Conservation (phyloP, 2,329 filamentous ascomycete genomes). For the Xylariaceae sp. region DNA sequence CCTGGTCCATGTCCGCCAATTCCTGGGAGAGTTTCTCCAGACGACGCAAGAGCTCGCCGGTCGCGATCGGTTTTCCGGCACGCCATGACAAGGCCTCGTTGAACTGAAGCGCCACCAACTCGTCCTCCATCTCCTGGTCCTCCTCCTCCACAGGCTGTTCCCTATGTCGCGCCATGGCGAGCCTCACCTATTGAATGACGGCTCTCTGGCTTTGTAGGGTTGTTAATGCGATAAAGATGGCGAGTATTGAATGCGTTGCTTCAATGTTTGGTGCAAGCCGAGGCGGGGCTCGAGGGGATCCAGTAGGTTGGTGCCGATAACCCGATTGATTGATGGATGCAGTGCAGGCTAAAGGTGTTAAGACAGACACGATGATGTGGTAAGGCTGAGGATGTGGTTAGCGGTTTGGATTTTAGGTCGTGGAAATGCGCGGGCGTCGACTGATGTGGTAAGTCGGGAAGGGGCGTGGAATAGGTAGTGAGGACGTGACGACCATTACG, state of each 20-base stretch:
- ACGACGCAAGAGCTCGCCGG: conserved; percentile 73
- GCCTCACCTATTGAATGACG: neutral
- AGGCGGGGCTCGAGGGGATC: conserved; percentile 11
- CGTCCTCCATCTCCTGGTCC: conserved; percentile 36
- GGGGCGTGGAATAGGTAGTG: neutral
- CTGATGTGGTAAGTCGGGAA: neutral
- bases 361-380: neutral
- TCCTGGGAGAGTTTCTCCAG: conserved; percentile 78
- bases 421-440: conserved; percentile 1
- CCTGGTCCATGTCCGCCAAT: conserved; percentile 80
- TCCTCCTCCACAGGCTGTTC: conserved; percentile 37
- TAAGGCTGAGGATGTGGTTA: neutral
- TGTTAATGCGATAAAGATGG: neutral
- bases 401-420: neutral
- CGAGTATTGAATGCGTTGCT: neutral
- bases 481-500: conserved; percentile 18
- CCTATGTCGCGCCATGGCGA: conserved; percentile 38
- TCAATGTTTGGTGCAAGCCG: conserved; percentile 2
- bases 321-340: neutral
- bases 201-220: neutral
- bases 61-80: conserved; percentile 81
- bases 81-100: conserved; percentile 85
- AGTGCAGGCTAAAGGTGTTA: neutral
- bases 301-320: conserved; percentile 2
- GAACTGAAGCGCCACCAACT: conserved; percentile 60